phyloP scores from a whole-genome alignment of 768 basidiomycete species.

The Sarcodon sp. region DNA sequence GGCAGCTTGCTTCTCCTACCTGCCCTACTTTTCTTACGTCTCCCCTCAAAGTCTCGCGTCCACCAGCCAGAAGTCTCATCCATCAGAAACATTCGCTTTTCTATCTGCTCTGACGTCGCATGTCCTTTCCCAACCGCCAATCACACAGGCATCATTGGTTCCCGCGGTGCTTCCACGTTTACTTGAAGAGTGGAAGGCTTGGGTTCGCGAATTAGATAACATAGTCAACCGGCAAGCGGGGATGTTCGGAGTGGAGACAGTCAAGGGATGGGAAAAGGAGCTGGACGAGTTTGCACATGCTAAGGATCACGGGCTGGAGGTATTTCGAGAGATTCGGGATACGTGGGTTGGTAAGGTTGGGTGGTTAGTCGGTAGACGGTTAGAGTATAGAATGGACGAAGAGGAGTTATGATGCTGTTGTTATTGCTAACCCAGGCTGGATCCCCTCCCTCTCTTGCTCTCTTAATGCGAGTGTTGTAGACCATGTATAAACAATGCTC shows the following conservation, averaged over 20 bases:
- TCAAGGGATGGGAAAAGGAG: slow-evolving; percentile 52
- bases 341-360: slow-evolving; percentile 65
- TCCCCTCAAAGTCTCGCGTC: slow-evolving; percentile 14
- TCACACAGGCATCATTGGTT: slow-evolving; percentile 45
- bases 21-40: slow-evolving; percentile 72
- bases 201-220: slow-evolving; percentile 59
- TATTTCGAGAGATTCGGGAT: slow-evolving; percentile 38
- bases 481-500: background rate
- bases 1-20: slow-evolving; percentile 66
- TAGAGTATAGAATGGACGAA: slow-evolving; percentile 18
- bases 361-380: slow-evolving; percentile 52
- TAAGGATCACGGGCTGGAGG: slow-evolving; percentile 29
- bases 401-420: too few relatives aligned
- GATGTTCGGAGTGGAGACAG: slow-evolving; percentile 70
- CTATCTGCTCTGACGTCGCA: slow-evolving; percentile 58
- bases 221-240: slow-evolving; percentile 60
- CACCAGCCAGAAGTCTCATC: slow-evolving; percentile 43
- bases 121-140: slow-evolving; percentile 51
- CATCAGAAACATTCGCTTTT: slow-evolving; percentile 62
- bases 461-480: background rate
- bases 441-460: background rate
- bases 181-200: slow-evolving; percentile 63
- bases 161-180: slow-evolving; percentile 53
- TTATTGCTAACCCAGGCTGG: slow-evolving; percentile 1
- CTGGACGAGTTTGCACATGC: slow-evolving; percentile 54